Evolutionary conservation across 768 basidiomycete genomes (phyloP).

Genomic region (Piloderma croceum): DNA sequence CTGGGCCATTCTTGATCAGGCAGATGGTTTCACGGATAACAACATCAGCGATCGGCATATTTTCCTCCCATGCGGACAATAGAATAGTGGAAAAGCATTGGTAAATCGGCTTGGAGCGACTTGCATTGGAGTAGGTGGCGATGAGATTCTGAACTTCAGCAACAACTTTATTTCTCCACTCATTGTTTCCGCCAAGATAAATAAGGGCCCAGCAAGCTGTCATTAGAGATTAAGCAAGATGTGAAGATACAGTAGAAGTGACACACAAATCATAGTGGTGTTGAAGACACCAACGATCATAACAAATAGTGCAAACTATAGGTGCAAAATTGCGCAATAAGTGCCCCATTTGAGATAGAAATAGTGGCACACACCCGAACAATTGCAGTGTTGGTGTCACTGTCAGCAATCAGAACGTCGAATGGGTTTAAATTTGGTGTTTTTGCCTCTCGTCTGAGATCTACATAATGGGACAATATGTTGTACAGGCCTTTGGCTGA

Average conservation of each 20-base stretch:
- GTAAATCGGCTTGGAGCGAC: conserved; percentile 26
- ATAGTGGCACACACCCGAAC: conserved; percentile 16
- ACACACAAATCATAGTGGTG: conserved; percentile 30
- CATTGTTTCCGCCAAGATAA: conserved; percentile 26
- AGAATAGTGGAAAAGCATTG: conserved; percentile 31
- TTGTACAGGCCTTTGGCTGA: conserved; percentile 28
- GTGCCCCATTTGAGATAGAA: background rate
- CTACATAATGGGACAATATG: conserved; percentile 22
- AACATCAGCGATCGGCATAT: conserved; percentile 33
- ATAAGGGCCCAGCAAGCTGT: conserved; percentile 35
- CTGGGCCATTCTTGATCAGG: conserved; percentile 22
- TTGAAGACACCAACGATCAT: conserved; percentile 34
- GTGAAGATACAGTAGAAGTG: background rate
- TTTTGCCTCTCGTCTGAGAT: conserved; percentile 21
- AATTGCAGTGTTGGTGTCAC: conserved; percentile 22
- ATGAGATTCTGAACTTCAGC: conserved; percentile 29
- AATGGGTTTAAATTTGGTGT: conserved; percentile 26
- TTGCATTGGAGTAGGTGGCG: conserved; percentile 20
- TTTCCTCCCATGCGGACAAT: conserved; percentile 34
- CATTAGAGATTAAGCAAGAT: background rate
- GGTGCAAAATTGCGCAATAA: background rate
- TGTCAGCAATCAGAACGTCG: conserved; percentile 30
- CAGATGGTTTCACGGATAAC: conserved; percentile 37
- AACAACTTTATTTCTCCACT: conserved; percentile 30
- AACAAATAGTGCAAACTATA: conserved; percentile 29